Conservation (phyloP, 441 rosid species). For the Populus hybrid region DNA sequence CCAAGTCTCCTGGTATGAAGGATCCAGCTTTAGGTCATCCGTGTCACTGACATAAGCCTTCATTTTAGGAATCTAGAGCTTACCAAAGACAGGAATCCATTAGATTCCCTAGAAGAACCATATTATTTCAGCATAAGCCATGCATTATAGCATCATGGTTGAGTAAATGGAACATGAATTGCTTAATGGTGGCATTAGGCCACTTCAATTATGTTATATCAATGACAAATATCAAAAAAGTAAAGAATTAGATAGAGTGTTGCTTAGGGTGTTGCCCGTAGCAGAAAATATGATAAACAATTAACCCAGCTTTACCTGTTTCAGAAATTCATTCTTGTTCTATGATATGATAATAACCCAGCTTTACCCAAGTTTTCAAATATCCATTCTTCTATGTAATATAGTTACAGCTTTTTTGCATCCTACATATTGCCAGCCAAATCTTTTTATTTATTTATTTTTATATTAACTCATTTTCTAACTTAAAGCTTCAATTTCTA, state of each 20-base stretch:
- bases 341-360: not conserved
- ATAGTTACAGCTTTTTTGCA: not conserved
- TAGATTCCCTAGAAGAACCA: constrained; percentile 34
- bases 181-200: not conserved
- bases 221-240: not conserved
- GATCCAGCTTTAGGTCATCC: constrained; percentile 95
- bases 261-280: not conserved
- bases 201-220: not conserved
- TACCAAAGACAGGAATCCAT: constrained; percentile 63
- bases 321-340: not conserved
- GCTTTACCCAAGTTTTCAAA: not conserved
- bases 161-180: not conserved
- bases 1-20: constrained; percentile 94
- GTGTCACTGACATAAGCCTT: constrained; percentile 98
- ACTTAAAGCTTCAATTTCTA: constrained; percentile 13
- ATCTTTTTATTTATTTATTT: not conserved
- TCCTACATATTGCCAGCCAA: not conserved
- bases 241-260: not conserved
- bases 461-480: not conserved
- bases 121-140: constrained; percentile 11
- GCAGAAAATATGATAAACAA: not conserved
- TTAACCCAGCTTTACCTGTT: not conserved
- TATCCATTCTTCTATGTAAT: not conserved
- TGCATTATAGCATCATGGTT: not conserved
- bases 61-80: constrained; percentile 99